Evolutionary conservation across 2,329 filamentous ascomycete species (phyloP).

Genomic region (Fusarium sterilihyphosum): DNA sequence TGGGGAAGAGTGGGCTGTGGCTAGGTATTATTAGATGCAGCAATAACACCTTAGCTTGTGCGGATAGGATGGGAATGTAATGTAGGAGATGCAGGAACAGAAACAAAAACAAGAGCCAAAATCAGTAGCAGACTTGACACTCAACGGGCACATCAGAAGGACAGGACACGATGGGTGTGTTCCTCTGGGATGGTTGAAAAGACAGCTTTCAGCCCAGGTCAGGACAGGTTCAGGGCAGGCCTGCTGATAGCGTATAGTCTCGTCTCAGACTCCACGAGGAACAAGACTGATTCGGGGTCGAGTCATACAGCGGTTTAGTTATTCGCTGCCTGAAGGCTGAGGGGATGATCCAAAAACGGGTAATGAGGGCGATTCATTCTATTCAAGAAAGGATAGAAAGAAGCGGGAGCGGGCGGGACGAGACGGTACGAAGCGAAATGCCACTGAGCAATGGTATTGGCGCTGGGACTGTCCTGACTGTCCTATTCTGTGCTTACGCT

Average conservation of each 20-base stretch:
- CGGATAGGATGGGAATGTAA: not conserved
- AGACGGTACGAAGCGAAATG: constrained; percentile 41
- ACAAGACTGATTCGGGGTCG: constrained; percentile 35
- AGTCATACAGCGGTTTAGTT: constrained; percentile 39
- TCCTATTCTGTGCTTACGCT: not conserved
- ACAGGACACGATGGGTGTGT: constrained; percentile 39
- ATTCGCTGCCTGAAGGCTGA: constrained; percentile 23
- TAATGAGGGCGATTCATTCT: constrained; percentile 9
- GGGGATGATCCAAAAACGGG: constrained; percentile 9
- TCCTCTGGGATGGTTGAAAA: constrained; percentile 36
- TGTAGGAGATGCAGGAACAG: constrained; percentile 28
- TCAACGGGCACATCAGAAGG: constrained; percentile 38
- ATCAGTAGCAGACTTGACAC: constrained; percentile 4
- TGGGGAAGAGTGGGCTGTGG: constrained; percentile 35
- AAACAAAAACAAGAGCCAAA: constrained; percentile 40
- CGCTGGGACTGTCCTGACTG: constrained; percentile 1
- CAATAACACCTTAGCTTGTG: not conserved
- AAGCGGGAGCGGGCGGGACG: constrained; percentile 42
- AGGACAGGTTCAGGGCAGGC: constrained; percentile 41
- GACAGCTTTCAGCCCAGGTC: constrained; percentile 30
- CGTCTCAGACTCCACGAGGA: constrained; percentile 53
- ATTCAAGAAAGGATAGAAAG: constrained; percentile 15
- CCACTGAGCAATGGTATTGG: constrained; percentile 4
- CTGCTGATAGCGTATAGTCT: constrained; percentile 51
- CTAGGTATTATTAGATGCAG: constrained; percentile 24